Base-by-base conservation (phyloP, 176 grass and related monocot species). In the Poa annua region DNA sequence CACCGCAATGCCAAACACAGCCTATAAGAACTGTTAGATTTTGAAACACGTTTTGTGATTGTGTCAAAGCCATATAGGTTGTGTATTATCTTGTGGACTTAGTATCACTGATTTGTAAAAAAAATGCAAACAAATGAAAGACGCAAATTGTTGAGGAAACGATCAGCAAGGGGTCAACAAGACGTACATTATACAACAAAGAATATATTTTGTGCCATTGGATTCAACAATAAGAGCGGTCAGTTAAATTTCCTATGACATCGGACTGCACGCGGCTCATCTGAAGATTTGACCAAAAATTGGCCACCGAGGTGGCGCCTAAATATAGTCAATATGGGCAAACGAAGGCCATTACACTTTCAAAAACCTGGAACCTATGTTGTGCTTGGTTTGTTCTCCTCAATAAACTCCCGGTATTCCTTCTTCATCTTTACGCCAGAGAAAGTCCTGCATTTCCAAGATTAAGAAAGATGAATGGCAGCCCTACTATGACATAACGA, bases 371-470 rank as follows among this genome's bases (percentile, higher is more conserved):
- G 47, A 49, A 66, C n/a, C n/a, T 7, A 69, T 66, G 42, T 7
- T 26, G 20, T 26, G 36, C 34, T 80, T 63, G 39, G 5, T 67
- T 99, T 99, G 85, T 96, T 90, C 4, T 88, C 77, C 80, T 96
- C 97, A 11, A 99, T 91, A 33, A 99, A 82, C 61, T 99, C 97
- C 50, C 84, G 83, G 49, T 99, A 99, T 90, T 99, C 93, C 62
- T 99, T 99, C 91, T 99, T 99, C 91, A 88, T 99, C 82, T 96
- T 99, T 59, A 99, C 93, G 64, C 97, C 97, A 32, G 97, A 80
- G 54, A 96, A 60, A 67, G 88, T 96, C 89, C 97, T 99, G 91
- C 78, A 74, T 80, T 80, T 64, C 48, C 82, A 79, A 80, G 50
- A 82, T 41, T 55, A 87, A 57, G 39, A 77, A 66, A 74, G 10